Percentiles rank a stretch among this genome's conserved stretches.
These are phyloP conservation scores for Podospora pseudopauciseta DNA, from an alignment of 495 filamentous ascomycete genomes.

Conservation along the genomic window DNA sequence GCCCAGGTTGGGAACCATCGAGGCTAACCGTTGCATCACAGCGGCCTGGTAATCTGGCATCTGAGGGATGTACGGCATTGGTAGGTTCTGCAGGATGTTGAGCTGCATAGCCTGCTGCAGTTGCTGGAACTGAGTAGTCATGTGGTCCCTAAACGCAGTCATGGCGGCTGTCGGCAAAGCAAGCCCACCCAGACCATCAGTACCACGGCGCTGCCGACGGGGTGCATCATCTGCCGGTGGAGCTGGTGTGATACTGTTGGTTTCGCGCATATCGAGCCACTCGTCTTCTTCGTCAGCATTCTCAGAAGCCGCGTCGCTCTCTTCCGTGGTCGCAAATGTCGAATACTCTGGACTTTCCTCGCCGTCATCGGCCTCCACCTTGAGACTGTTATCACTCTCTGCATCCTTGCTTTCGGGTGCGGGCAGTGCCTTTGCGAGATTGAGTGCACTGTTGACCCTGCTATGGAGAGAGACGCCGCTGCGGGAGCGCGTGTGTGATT, in stretches of 20 bases:
- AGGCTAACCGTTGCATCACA: conserved; percentile 64
- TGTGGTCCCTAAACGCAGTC: conserved; percentile 70
- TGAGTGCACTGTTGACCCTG: conserved; percentile 62
- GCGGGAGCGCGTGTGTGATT: conserved; percentile 56
- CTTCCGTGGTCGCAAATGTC: conserved; percentile 31
- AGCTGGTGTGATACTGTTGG: conserved; percentile 11
- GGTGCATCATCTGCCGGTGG: conserved; percentile 19
- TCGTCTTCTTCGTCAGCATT: conserved; percentile 27
- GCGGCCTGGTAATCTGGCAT: conserved; percentile 71
- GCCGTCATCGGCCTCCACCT: conserved; percentile 28
- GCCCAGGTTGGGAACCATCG: conserved; percentile 48
- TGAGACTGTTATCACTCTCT: conserved; percentile 23
- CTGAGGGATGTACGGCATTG: conserved; percentile 50
- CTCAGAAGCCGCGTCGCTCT: conserved; percentile 37
- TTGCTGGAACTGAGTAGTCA: conserved; percentile 74
- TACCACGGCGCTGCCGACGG: conserved; percentile 27
- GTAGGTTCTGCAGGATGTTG: conserved; percentile 25
- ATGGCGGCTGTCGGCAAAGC: conserved; percentile 60
- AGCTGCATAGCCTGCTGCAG: conserved; percentile 63
- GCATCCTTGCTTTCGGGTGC: conserved; percentile 36
- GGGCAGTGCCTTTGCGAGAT: conserved; percentile 54
- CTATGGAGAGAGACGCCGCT: conserved; percentile 48
- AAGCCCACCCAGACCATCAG: conserved; percentile 33
- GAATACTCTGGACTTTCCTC: conserved; percentile 47
- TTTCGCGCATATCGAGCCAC: conserved; percentile 39